These are phyloP conservation scores for Penicillium sp. DNA, from an alignment of 2,329 filamentous ascomycete genomes.

Conservation along the genomic window DNA sequence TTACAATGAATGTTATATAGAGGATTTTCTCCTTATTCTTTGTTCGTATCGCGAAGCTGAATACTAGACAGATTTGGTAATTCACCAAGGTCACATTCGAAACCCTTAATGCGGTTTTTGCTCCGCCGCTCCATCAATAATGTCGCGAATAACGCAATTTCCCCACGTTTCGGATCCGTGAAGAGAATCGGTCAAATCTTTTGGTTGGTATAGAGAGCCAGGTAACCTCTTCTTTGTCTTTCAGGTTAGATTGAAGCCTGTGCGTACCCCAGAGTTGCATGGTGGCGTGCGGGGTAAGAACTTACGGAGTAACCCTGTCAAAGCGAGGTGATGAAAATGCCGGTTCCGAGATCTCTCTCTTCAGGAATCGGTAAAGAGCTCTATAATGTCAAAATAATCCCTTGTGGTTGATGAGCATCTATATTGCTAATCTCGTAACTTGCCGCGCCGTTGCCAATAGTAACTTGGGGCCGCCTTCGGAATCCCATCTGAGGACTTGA, in stretches of 20 bases:
- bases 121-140: not conserved
- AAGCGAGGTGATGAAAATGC: not conserved
- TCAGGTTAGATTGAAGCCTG: not conserved
- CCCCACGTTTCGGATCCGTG: conserved; percentile 6
- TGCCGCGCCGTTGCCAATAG: not conserved
- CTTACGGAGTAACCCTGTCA: conserved; percentile 1
- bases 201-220: not conserved
- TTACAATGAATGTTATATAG: not conserved
- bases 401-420: no score
- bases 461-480: not conserved
- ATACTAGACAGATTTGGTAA: not conserved
- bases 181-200: not conserved
- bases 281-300: conserved; percentile 2
- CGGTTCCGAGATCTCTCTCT: conserved; percentile 1
- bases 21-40: not conserved
- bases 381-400: no score
- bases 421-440: not conserved
- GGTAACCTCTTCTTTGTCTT: not conserved
- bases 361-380: not conserved
- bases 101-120: not conserved
- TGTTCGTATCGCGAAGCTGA: not conserved
- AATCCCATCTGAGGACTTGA: not conserved
- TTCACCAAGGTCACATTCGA: not conserved
- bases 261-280: conserved; percentile 5
- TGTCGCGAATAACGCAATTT: not conserved